Evolutionary conservation across 495 filamentous ascomycete species (phyloP).

Genomic region (Talaromyces stipitatus): DNA sequence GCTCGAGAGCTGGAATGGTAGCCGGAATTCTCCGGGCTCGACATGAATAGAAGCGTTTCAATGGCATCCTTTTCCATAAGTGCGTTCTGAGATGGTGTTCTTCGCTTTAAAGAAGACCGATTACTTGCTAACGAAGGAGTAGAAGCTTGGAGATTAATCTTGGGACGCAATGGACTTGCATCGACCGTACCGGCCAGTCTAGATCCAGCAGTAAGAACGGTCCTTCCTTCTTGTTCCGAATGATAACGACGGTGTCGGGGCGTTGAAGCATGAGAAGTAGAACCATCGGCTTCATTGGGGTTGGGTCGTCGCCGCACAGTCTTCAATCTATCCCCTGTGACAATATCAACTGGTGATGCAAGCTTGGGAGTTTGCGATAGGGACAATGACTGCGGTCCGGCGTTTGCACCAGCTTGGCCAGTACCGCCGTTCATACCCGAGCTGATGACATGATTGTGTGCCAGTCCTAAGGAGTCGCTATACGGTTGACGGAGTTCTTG

Average conservation of each 20-base stretch:
- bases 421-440: neutral
- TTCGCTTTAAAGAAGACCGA: conserved; percentile 21
- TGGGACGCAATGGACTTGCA: conserved; percentile 25
- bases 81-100: conserved; percentile 57
- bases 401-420: neutral
- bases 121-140: conserved; percentile 16
- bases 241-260: conserved; percentile 28
- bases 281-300: conserved; percentile 25
- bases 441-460: neutral
- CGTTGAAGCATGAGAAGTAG: conserved; percentile 15
- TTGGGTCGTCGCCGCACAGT: conserved; percentile 29
- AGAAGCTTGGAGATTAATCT: conserved; percentile 3
- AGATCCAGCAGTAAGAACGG: conserved; percentile 25
- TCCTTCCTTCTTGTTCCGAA: conserved; percentile 29
- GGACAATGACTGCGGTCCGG: neutral
- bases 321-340: conserved; percentile 18
- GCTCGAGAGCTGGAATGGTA: conserved; percentile 29
- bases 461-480: conserved; percentile 9
- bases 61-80: conserved; percentile 80
- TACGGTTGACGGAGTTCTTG: neutral
- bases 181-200: conserved; percentile 24
- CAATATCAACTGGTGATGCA: conserved; percentile 55
- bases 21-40: conserved; percentile 69
- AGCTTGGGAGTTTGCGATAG: conserved; percentile 25
- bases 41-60: conserved; percentile 81